phyloP scores from a whole-genome alignment of 1,284 basidiomycete species.

The Malassezia vespertilionis region DNA sequence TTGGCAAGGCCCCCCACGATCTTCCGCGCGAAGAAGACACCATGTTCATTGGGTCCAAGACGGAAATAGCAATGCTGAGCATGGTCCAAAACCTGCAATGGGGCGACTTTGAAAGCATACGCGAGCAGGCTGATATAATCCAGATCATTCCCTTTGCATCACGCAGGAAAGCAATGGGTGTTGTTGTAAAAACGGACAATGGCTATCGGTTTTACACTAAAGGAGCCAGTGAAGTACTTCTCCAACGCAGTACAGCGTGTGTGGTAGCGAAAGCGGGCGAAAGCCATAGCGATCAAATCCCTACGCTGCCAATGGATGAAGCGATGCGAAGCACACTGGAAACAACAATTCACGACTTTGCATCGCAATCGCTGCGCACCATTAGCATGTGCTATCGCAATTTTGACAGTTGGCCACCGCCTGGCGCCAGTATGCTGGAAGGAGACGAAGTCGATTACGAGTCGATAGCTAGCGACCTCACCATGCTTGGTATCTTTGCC shows the following conservation, averaged over 20 bases:
- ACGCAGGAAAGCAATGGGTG: conserved; percentile 90
- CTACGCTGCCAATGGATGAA: conserved; percentile 6
- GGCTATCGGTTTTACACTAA: conserved; percentile 69
- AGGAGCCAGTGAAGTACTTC: conserved; percentile 82
- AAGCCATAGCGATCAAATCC: background rate
- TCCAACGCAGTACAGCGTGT: background rate
- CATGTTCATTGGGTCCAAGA: conserved; percentile 85
- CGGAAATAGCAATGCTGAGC: conserved; percentile 80
- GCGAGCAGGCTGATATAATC: conserved; percentile 61
- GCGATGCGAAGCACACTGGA: conserved; percentile 59
- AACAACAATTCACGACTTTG: conserved; percentile 88
- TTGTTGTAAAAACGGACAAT: conserved; percentile 61
- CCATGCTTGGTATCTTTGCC: conserved; percentile 74
- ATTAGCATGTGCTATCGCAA: conserved; percentile 88
- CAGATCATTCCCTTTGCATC: conserved; percentile 93
- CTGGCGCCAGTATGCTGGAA: conserved; percentile 50
- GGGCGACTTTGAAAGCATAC: conserved; percentile 61
- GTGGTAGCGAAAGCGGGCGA: background rate
- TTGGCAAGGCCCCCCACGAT: background rate
- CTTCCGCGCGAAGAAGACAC: conserved; percentile 15
- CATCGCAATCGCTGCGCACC: conserved; percentile 84
- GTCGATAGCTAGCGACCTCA: conserved; percentile 62
- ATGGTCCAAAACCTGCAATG: conserved; percentile 80
- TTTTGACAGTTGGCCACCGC: conserved; percentile 72
- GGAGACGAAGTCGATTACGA: conserved; percentile 60